phyloP scores from a whole-genome alignment of 257 asterid genomes.

The Paraleonurus japonicus region DNA sequence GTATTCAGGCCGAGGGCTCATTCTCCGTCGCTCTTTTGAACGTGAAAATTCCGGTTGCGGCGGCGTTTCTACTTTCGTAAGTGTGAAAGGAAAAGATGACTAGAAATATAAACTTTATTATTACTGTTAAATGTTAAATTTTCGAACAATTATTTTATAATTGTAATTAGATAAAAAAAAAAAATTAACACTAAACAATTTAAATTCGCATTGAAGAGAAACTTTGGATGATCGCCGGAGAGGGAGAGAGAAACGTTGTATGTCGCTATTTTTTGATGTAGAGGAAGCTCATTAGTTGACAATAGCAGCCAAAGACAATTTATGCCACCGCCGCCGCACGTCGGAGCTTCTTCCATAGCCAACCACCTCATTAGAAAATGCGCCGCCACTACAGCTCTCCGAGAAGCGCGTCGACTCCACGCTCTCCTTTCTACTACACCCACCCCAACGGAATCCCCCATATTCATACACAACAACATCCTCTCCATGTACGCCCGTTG shows the following conservation, averaged over 20 bases:
- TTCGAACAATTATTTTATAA: no score
- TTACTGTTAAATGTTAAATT: no score
- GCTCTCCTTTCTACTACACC: slow-evolving; percentile 53
- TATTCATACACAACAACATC: slow-evolving; percentile 59
- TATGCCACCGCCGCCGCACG: slow-evolving; percentile 48
- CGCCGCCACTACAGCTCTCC: slow-evolving; percentile 48
- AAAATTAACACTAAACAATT: no score
- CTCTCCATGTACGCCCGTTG: slow-evolving; percentile 76
- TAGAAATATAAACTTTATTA: no score
- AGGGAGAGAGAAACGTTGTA: no score
- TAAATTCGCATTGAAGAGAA: no score
- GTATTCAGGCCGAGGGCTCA: slow-evolving; percentile 37
- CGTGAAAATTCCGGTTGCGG: not conserved
- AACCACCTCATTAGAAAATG: slow-evolving; percentile 51
- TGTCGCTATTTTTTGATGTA: not conserved
- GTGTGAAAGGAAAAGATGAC: no score
- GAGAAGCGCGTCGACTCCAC: slow-evolving; percentile 70
- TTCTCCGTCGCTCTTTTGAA: slow-evolving; percentile 29
- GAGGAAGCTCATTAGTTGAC: not conserved
- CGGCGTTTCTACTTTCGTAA: not conserved
- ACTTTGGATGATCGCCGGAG: no score
- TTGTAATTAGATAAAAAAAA: no score
- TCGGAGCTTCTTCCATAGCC: slow-evolving; percentile 41
- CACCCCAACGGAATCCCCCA: slow-evolving; percentile 31
- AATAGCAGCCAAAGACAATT: slow-evolving; percentile 1